Conservation (phyloP, 768 basidiomycete genomes). For the Galerina sulciceps region DNA sequence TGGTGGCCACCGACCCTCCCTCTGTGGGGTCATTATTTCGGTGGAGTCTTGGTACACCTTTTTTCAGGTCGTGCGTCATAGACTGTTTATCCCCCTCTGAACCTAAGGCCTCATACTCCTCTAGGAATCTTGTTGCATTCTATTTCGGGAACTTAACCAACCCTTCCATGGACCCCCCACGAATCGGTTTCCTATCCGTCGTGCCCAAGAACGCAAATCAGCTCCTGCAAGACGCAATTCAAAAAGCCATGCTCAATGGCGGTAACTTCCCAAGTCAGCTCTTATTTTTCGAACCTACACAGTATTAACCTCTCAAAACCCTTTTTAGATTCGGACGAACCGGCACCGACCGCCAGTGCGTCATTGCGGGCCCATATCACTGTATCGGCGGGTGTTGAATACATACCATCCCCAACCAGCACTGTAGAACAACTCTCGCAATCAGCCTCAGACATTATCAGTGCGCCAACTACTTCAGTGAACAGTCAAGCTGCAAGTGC, state of each 20-base stretch:
- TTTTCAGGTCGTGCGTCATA: slow-evolving; percentile 69
- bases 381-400: background rate
- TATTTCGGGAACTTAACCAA: slow-evolving; percentile 74
- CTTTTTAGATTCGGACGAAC: slow-evolving; percentile 32
- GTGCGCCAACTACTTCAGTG: background rate
- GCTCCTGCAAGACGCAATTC: slow-evolving; percentile 39
- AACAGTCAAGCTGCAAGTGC: background rate
- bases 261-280: slow-evolving; percentile 42
- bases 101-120: background rate
- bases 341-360: slow-evolving; percentile 39
- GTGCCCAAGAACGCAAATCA: slow-evolving; percentile 57
- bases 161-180: slow-evolving; percentile 69
- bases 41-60: slow-evolving; percentile 77
- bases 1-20: slow-evolving; percentile 67
- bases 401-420: background rate
- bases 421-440: background rate
- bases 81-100: background rate
- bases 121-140: slow-evolving; percentile 65
- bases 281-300: background rate
- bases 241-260: slow-evolving; percentile 38
- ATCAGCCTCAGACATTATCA: background rate
- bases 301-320: background rate
- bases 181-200: slow-evolving; percentile 67
- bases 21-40: slow-evolving; percentile 54
- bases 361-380: slow-evolving; percentile 18